Percentiles rank a stretch among this genome's conserved stretches.
These are phyloP conservation scores for Daldinia caldariorum DNA, from an alignment of 495 filamentous ascomycete species.

Conservation along the genomic window DNA sequence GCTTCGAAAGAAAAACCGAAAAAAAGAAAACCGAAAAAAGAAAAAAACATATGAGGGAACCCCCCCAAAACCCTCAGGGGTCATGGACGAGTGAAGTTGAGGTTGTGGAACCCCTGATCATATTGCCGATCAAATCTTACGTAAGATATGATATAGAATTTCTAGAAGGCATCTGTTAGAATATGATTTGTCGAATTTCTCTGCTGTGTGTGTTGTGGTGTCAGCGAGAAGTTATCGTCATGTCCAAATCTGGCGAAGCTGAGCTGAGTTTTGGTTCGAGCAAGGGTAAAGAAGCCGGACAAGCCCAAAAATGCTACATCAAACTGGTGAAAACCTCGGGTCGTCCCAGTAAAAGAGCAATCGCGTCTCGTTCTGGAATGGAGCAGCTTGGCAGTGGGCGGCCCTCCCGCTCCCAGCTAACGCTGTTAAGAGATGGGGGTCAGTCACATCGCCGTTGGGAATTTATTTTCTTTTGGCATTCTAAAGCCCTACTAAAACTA, in stretches of 20 bases:
- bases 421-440: not conserved
- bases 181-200: conserved; percentile 23
- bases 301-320: conserved; percentile 21
- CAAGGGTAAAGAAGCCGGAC: conserved; percentile 13
- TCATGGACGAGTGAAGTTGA: conserved; percentile 24
- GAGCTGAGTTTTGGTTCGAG: conserved; percentile 30
- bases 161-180: conserved; percentile 31
- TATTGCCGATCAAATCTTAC: conserved; percentile 26
- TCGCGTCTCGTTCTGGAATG: conserved; percentile 16
- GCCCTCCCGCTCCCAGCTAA: conserved; percentile 16
- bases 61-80: conserved; percentile 12
- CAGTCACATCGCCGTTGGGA: conserved; percentile 1
- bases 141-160: conserved; percentile 28
- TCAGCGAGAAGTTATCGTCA: conserved; percentile 27
- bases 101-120: conserved; percentile 11
- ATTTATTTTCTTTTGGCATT: not conserved
- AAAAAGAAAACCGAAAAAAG: too few relatives aligned
- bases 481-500: not conserved
- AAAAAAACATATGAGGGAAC: conserved; percentile 11
- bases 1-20: not conserved
- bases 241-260: conserved; percentile 32
- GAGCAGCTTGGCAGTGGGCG: conserved; percentile 22
- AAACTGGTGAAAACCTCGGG: conserved; percentile 12
- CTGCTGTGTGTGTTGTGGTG: not conserved
- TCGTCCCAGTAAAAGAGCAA: conserved; percentile 11